Percentiles rank a stretch among this genome's conserved stretches.
phyloP scores from a whole-genome alignment of 2,329 filamentous ascomycete genomes.

The Diaporthe amygdali region DNA sequence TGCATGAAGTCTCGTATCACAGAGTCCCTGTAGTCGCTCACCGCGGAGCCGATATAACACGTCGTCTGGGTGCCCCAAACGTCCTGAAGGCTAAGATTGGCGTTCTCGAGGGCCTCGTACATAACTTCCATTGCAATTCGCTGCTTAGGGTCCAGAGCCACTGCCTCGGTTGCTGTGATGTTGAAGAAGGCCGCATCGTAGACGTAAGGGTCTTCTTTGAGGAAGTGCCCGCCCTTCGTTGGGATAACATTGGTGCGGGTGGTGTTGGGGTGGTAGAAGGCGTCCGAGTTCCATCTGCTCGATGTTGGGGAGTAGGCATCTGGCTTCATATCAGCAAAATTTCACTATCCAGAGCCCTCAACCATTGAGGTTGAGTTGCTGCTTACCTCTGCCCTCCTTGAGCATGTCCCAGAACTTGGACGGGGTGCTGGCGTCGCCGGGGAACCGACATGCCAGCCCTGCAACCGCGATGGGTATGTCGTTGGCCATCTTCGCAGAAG shows the following conservation, averaged over 20 bases:
- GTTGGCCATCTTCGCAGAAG: constrained; percentile 10
- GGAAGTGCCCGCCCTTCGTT: constrained; percentile 24
- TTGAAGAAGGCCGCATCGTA: constrained; percentile 17
- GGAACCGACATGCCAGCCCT: constrained; percentile 40
- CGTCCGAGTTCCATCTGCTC: constrained; percentile 27
- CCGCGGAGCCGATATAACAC: constrained; percentile 38
- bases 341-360: constrained; percentile 46
- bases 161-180: not conserved
- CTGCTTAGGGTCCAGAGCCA: constrained; percentile 15
- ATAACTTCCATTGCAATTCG: constrained; percentile 11
- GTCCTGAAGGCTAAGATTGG: constrained; percentile 27
- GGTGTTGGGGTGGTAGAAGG: constrained; percentile 34
- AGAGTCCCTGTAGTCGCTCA: constrained; percentile 37
- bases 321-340: constrained; percentile 46
- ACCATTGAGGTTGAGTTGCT: constrained; percentile 44
- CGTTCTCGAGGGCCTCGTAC: constrained; percentile 16
- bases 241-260: constrained; percentile 40
- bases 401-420: constrained; percentile 47
- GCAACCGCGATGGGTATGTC: constrained; percentile 29
- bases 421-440: constrained; percentile 38
- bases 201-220: constrained; percentile 8
- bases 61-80: constrained; percentile 38
- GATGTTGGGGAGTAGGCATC: constrained; percentile 14
- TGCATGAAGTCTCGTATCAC: constrained; percentile 31
- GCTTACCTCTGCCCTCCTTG: constrained; percentile 44